Conservation (phyloP, 495 filamentous ascomycete genomes). For the Trichocladium antarcticum region DNA sequence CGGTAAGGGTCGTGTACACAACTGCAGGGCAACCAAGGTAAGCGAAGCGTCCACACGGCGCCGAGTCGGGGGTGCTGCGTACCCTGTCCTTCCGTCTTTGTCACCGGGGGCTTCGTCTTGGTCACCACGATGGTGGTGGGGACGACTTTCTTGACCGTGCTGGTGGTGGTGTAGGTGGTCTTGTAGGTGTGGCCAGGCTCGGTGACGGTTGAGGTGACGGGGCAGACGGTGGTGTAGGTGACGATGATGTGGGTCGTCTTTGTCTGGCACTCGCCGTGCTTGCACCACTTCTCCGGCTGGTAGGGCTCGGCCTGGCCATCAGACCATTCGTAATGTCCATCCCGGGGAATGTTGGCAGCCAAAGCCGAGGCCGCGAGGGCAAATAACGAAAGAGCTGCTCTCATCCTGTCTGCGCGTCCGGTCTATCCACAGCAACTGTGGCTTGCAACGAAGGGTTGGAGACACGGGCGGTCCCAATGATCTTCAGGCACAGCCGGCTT, state of each 20-base stretch:
- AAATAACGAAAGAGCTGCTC: slow-evolving; percentile 29
- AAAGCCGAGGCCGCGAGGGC: slow-evolving; percentile 33
- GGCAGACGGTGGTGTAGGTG: slow-evolving; percentile 35
- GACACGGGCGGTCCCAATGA: slow-evolving; percentile 3
- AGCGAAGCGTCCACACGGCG: not conserved
- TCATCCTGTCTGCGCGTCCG: slow-evolving; percentile 28
- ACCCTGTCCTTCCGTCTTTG: slow-evolving; percentile 14
- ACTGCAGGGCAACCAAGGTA: slow-evolving; percentile 10
- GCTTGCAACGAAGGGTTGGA: slow-evolving; percentile 18
- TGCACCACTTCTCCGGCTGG: not conserved
- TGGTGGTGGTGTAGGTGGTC: slow-evolving; percentile 39
- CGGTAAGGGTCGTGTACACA: slow-evolving; percentile 32
- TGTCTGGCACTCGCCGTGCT: slow-evolving; percentile 11
- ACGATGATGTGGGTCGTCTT: slow-evolving; percentile 30
- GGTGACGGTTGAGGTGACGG: slow-evolving; percentile 33
- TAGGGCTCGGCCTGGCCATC: slow-evolving; percentile 11
- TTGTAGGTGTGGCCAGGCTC: slow-evolving; percentile 29
- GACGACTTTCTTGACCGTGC: slow-evolving; percentile 22
- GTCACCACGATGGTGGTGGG: slow-evolving; percentile 20
- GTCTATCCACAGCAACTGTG: slow-evolving; percentile 11
- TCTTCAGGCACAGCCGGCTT: slow-evolving; percentile 5
- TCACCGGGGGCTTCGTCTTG: slow-evolving; percentile 17
- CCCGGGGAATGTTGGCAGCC: slow-evolving; percentile 20
- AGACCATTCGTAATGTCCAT: not conserved
- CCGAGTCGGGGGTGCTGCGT: not conserved